These are phyloP conservation scores for Phoenix roebelenii DNA, from an alignment of 176 grass and related monocot genomes.

Conservation along the genomic window DNA sequence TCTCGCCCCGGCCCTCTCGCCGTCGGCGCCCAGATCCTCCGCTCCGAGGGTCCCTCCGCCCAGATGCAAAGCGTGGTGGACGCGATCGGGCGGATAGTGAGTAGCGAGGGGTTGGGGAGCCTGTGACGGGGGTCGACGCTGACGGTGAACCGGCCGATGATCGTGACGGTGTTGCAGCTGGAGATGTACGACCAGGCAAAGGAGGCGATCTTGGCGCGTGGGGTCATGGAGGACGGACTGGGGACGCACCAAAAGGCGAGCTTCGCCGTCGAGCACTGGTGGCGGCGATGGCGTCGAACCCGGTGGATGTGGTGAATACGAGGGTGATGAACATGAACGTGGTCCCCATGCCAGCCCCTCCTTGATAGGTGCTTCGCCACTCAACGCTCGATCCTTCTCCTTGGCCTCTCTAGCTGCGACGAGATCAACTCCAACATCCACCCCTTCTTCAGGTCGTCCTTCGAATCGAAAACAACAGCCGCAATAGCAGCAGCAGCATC, in stretches of 20 bases:
- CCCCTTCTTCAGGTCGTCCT: too few species aligned
- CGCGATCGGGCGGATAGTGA: constrained; percentile 14
- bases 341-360: neutral
- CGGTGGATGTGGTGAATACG: constrained; percentile 22
- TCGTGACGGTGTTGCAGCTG: constrained; percentile 77
- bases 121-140: constrained; percentile 60
- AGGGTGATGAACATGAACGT: constrained; percentile 22
- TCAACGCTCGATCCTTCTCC: too few species aligned
- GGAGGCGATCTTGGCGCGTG: constrained; percentile 49
- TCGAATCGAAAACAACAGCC: too few species aligned
- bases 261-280: constrained; percentile 12
- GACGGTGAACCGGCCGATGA: constrained; percentile 87
- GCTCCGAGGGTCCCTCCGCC: neutral
- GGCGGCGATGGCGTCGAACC: constrained; percentile 14
- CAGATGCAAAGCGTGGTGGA: constrained; percentile 15
- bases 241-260: constrained; percentile 16
- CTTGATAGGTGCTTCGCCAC: too few species aligned
- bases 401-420: too few species aligned
- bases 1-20: constrained; percentile 1
- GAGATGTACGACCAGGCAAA: constrained; percentile 84
- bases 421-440: too few species aligned
- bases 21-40: constrained; percentile 8
- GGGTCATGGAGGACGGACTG: constrained; percentile 1
- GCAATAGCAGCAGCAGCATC: too few species aligned
- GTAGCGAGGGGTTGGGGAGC: constrained; percentile 9